These are phyloP conservation scores for Fusarium nematophilum DNA, from an alignment of 2,329 filamentous ascomycete genomes.

Conservation along the genomic window DNA sequence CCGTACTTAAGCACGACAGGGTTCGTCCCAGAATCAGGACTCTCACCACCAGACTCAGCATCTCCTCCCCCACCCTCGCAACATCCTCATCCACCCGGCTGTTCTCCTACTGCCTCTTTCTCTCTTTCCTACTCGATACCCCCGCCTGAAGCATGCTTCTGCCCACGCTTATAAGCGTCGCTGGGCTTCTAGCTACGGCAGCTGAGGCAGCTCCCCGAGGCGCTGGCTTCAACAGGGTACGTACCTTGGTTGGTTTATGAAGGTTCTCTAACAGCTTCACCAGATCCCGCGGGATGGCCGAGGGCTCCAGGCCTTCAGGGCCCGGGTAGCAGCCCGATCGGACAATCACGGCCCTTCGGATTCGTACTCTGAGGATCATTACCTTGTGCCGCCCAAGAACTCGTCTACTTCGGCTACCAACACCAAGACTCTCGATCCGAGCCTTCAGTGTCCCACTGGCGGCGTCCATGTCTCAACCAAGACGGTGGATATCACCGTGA, in stretches of 20 bases:
- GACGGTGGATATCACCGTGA: conserved; percentile 50
- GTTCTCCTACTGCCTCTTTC: background rate
- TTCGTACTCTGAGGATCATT: conserved; percentile 5
- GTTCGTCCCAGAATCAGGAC: conserved; percentile 14
- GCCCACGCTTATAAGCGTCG: conserved; percentile 37
- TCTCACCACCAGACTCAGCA: conserved; percentile 39
- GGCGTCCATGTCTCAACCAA: conserved; percentile 45
- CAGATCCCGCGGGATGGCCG: conserved; percentile 13
- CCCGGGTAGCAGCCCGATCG: conserved; percentile 12
- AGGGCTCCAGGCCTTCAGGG: conserved; percentile 1
- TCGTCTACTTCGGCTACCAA: conserved; percentile 20
- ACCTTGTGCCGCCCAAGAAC: conserved; percentile 15
- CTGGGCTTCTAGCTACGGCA: conserved; percentile 40
- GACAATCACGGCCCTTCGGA: conserved; percentile 3
- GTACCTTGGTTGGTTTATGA: background rate
- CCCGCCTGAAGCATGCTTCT: conserved; percentile 38
- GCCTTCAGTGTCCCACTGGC: conserved; percentile 37
- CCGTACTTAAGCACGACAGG: conserved; percentile 35
- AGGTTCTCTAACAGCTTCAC: conserved; percentile 10
- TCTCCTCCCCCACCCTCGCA: conserved; percentile 13
- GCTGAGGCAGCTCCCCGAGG: conserved; percentile 44
- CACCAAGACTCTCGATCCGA: conserved; percentile 17
- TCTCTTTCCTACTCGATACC: background rate
- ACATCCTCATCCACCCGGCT: conserved; percentile 30
- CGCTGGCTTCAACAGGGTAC: conserved; percentile 31